Conservation (phyloP, 2,329 filamentous ascomycete genomes). For the Metarhizium anisopliae region DNA sequence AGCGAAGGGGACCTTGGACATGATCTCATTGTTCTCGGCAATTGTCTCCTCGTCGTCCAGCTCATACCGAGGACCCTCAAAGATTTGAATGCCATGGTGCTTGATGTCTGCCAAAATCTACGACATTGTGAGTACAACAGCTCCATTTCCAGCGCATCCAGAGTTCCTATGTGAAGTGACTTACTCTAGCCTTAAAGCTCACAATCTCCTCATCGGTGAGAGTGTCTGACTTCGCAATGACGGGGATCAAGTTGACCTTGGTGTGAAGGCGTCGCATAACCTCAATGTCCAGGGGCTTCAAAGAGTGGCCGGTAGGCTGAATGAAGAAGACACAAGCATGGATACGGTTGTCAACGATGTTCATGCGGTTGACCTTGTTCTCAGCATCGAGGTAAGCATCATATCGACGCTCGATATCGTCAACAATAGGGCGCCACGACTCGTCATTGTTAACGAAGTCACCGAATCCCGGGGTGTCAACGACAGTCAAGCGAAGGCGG, state of each 20-base stretch:
- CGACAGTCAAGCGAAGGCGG: slow-evolving; percentile 88
- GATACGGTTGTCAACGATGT: slow-evolving; percentile 98
- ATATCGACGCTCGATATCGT: slow-evolving; percentile 99
- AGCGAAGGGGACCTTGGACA: slow-evolving; percentile 98
- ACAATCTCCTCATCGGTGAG: slow-evolving; percentile 93
- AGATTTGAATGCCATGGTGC: slow-evolving; percentile 96
- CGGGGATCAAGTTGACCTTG: slow-evolving; percentile 99
- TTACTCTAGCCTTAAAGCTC: slow-evolving; percentile 91
- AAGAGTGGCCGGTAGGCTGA: slow-evolving; percentile 93
- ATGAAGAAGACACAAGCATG: slow-evolving; percentile 99
- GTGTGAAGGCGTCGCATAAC: slow-evolving; percentile 99
- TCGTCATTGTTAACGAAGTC: slow-evolving; percentile 99
- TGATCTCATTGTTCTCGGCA: slow-evolving; percentile 99
- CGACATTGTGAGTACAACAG: background rate
- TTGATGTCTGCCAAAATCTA: slow-evolving; percentile 96
- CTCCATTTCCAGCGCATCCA: background rate
- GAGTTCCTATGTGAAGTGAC: slow-evolving; percentile 26
- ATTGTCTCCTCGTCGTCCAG: slow-evolving; percentile 99
- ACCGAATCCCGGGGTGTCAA: slow-evolving; percentile 95
- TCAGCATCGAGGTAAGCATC: slow-evolving; percentile 97
- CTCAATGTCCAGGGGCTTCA: slow-evolving; percentile 98
- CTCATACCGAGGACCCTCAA: slow-evolving; percentile 96
- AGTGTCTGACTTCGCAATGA: slow-evolving; percentile 98
- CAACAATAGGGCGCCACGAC: slow-evolving; percentile 97
- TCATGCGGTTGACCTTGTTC: slow-evolving; percentile 99